These are phyloP conservation scores for Pinus taeda DNA, from an alignment of 75 land plant genomes.

Conservation along the genomic window DNA sequence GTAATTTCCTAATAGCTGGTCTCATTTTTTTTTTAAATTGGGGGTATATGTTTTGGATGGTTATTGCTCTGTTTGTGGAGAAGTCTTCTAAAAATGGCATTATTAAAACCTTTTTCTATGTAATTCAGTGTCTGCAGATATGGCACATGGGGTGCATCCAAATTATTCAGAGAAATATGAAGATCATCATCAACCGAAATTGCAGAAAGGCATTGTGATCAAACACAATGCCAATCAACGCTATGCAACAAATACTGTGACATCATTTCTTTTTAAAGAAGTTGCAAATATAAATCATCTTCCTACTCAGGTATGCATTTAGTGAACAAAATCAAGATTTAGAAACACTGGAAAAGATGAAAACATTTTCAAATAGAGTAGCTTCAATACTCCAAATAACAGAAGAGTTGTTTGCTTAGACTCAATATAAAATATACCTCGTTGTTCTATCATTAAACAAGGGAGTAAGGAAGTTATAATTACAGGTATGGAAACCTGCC, in stretches of 20 bases:
- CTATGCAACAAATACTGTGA: conserved; percentile 89
- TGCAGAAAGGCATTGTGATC: conserved; percentile 89
- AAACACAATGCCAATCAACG: conserved; percentile 99
- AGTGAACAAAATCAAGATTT: background rate
- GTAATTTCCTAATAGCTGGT: background rate
- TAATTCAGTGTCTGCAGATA: conserved; percentile 90
- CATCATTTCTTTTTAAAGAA: conserved; percentile 96
- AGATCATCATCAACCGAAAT: conserved; percentile 82
- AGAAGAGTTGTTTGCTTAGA: background rate
- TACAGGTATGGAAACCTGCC: background rate
- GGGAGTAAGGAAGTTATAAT: no score
- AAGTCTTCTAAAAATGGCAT: background rate
- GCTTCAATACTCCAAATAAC: background rate
- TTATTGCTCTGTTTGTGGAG: background rate
- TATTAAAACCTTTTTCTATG: no score
- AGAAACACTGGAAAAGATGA: background rate
- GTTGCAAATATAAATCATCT: conserved; percentile 68
- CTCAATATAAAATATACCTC: background rate
- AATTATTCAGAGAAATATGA: conserved; percentile 89
- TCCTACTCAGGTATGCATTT: conserved; percentile 79
- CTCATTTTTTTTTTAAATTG: background rate
- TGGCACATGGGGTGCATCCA: conserved; percentile 99
- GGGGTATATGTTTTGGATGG: background rate
- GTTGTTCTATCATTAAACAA: background rate
- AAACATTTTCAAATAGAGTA: background rate